phyloP scores from a whole-genome alignment of 768 basidiomycete species.

The Pholiota microspora region DNA sequence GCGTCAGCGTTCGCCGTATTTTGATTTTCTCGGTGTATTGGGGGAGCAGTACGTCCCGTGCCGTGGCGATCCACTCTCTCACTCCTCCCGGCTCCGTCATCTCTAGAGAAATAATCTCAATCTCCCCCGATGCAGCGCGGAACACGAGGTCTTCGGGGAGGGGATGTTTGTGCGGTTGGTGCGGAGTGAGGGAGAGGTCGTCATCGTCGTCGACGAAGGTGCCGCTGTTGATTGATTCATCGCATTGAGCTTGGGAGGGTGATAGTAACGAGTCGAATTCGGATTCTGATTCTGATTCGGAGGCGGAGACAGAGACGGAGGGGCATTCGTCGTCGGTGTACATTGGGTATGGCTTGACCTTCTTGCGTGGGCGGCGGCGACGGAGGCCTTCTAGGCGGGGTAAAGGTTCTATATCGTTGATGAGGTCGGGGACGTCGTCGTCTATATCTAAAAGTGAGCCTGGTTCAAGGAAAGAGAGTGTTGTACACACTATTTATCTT shows the following conservation, averaged over 20 bases:
- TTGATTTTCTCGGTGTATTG: conserved; percentile 38
- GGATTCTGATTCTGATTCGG: background rate
- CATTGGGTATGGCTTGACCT: conserved; percentile 37
- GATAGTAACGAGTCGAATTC: background rate
- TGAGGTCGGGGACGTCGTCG: conserved; percentile 1
- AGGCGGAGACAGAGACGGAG: background rate
- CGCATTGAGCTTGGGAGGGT: conserved; percentile 5
- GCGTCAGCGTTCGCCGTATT: conserved; percentile 9
- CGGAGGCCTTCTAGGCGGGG: conserved; percentile 15
- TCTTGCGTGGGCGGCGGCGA: conserved; percentile 26
- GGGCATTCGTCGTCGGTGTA: conserved; percentile 37
- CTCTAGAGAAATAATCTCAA: conserved; percentile 11
- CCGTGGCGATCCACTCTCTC: conserved; percentile 14
- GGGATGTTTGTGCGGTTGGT: background rate
- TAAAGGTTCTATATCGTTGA: background rate
- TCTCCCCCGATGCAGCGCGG: conserved; percentile 3
- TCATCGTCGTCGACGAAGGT: conserved; percentile 19
- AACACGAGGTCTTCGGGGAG: conserved; percentile 4
- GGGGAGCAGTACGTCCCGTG: conserved; percentile 29
- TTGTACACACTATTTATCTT: background rate
- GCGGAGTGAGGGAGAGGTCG: background rate
- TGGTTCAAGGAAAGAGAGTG: background rate
- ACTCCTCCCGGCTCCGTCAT: background rate
- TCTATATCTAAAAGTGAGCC: background rate
- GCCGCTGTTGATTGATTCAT: conserved; percentile 18